Evolutionary conservation across 176 grass and related monocot species (phyloP), one percentile per base, ranked within the genome.

Genomic region (Carex kokanica): DNA sequence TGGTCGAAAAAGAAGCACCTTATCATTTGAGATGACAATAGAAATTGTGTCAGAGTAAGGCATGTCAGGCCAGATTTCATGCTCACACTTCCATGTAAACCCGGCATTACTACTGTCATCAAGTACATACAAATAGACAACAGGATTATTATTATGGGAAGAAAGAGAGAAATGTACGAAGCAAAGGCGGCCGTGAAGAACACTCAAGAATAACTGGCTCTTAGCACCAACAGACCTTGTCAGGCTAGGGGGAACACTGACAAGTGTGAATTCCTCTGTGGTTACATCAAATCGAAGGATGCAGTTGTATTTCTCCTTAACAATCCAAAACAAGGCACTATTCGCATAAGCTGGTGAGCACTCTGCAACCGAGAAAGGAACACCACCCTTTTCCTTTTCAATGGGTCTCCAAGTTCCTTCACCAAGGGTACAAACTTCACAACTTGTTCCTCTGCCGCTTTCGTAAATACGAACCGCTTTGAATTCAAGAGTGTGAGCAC

Each of bases 31-130:
- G 11, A 75, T 31, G 12, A 75, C 47, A 18, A 75, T 29, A 75
- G 23, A 55, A 54, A 75, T 75, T 16, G 72, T 27, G 12, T 75
- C 72, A 29, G 13, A 53, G 72, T 75, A 75, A 2, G 72, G 72
- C 45, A 75, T 54, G 72, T 75, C 72, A 75, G 72, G 72, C 72
- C 72, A 75, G 20, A 75, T 75, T 75, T 75, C 72, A 75, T 75
- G 23, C 47, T 75, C 47, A 75, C 72, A 75, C 5, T 54, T 16
- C 72, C 72, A 75, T 1, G 43, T 74, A 74, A 75, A 75, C 47
- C 72, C 24, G 13, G 5, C 36, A 38, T 38, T 38, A 38, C 54
- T 54, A 31, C 41, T 75, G 23, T 75, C 47, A 75, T 75, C 49
- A 25, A 75, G 72, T 54, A 54, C 21, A 54, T 75, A 75, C 72